A percentile compares a stretch with the other conserved stretches of the same genome.
phyloP scores from a whole-genome alignment of 441 rosid genomes.

The Gossypium gossypioides region DNA sequence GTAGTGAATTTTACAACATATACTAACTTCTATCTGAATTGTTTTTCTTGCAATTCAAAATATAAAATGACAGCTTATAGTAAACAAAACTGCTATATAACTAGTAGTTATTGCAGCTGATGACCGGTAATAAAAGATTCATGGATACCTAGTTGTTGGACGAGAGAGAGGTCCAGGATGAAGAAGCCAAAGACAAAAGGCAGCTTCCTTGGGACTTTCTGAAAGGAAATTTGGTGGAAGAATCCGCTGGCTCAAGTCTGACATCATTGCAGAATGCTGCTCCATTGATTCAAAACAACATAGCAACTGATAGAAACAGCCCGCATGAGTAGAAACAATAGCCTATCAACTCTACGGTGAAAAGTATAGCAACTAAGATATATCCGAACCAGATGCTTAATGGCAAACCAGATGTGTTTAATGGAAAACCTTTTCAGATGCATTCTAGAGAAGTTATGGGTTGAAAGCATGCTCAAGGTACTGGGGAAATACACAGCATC shows the following conservation, averaged over 20 bases:
- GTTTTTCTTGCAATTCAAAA: not conserved
- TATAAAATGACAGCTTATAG: not conserved
- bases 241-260: conserved; percentile 56
- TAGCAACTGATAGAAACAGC: conserved; percentile 47
- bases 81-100: not conserved
- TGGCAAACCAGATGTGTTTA: not conserved
- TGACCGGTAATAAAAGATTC: conserved; percentile 2
- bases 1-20: not conserved
- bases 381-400: not conserved
- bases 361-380: not conserved
- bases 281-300: conserved; percentile 42
- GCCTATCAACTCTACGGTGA: not conserved
- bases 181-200: conserved; percentile 80
- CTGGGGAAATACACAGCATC: not conserved
- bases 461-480: not conserved
- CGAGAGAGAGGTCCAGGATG: conserved; percentile 68
- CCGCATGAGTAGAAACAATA: conserved; percentile 10
- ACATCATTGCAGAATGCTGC: conserved; percentile 48
- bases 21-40: not conserved
- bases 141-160: conserved; percentile 58
- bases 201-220: conserved; percentile 63
- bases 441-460: not conserved
- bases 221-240: conserved; percentile 66
- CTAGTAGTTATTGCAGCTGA: not conserved
- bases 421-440: not conserved